A percentile compares a stretch with the other conserved stretches of the same genome.
Evolutionary conservation across 1,139 yeast genomes (phyloP).

Genomic region (Candida sanyaensis): DNA sequence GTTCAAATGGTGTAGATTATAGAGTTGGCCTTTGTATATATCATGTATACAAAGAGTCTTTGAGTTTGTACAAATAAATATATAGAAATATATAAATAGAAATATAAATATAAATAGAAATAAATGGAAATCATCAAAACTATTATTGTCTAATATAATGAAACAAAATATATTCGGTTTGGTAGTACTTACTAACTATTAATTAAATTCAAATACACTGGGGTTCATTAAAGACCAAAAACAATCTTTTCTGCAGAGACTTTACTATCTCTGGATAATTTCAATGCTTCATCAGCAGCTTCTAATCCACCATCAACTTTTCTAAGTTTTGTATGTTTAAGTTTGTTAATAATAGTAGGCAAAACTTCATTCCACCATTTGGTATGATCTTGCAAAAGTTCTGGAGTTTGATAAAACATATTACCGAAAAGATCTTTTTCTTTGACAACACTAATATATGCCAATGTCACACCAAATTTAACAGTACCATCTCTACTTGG

Average conservation of each 20-base stretch:
- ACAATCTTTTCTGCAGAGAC: slow-evolving; percentile 31
- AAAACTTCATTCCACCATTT: slow-evolving; percentile 22
- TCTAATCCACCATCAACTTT: slow-evolving; percentile 29
- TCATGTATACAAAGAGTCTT: too few species aligned
- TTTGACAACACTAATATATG: slow-evolving; percentile 16
- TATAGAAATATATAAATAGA: too few species aligned
- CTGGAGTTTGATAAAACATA: slow-evolving; percentile 10
- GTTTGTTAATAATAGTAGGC: slow-evolving; percentile 18
- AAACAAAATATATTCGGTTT: neutral
- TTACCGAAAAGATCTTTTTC: slow-evolving; percentile 13
- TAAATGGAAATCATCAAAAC: neutral
- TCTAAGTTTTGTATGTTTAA: slow-evolving; percentile 23
- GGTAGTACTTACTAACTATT: too few species aligned
- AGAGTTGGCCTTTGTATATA: neutral
- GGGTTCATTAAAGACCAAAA: neutral
- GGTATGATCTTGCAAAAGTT: slow-evolving; percentile 8
- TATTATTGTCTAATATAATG: neutral
- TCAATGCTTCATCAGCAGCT: slow-evolving; percentile 28
- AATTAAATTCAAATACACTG: too few species aligned
- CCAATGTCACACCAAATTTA: slow-evolving; percentile 19
- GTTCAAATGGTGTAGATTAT: neutral
- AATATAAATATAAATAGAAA: neutral
- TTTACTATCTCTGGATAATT: slow-evolving; percentile 25
- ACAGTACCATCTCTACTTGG: slow-evolving; percentile 22
- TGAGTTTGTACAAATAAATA: too few species aligned